phyloP scores from a whole-genome alignment of 75 land plant genomes.

The Pinus albicaulis region DNA sequence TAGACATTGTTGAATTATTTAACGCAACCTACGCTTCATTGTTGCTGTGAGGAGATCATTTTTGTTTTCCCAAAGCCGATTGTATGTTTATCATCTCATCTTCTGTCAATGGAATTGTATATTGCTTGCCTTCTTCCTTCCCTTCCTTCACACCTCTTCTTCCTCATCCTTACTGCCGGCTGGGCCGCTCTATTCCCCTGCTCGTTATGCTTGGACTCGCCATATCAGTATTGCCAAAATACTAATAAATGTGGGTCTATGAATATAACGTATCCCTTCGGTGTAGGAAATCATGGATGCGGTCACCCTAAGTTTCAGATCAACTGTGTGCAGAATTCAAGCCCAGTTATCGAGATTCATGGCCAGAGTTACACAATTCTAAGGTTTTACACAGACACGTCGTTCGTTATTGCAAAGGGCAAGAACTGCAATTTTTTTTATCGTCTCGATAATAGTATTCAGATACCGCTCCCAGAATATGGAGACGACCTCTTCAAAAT shows the following conservation, averaged over 20 bases:
- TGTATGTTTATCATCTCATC: not conserved
- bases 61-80: not conserved
- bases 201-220: not conserved
- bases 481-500: too few species aligned
- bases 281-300: not conserved
- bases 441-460: not conserved
- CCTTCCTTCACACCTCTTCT: not conserved
- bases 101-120: not conserved
- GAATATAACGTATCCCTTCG: not conserved
- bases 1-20: too few species aligned
- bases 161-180: not conserved
- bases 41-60: not conserved
- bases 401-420: not conserved
- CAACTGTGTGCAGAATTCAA: not conserved
- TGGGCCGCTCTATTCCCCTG: not conserved
- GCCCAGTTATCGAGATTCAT: not conserved
- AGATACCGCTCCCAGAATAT: not conserved
- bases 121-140: not conserved
- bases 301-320: not conserved
- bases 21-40: too few species aligned
- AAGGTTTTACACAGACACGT: fast-evolving
- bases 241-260: not conserved
- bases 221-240: not conserved
- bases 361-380: not conserved
- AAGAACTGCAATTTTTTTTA: not conserved